A percentile compares a stretch with the other conserved stretches of the same genome.
These are phyloP conservation scores for Podaxis sp. DNA, from an alignment of 768 basidiomycete species.

Conservation along the genomic window DNA sequence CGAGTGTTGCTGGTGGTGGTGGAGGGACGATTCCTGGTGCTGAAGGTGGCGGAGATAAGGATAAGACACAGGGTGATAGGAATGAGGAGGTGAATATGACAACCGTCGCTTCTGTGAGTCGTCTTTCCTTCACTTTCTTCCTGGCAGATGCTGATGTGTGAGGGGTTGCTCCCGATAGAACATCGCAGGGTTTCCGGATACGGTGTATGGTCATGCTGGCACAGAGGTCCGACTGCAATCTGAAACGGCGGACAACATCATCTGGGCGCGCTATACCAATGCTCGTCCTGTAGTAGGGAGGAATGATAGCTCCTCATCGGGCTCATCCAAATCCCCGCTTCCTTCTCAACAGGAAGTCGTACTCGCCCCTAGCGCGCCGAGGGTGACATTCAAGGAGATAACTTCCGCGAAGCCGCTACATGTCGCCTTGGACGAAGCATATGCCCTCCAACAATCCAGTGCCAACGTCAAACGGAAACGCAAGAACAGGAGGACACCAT, in stretches of 20 bases:
- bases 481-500: neutral
- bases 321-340: neutral
- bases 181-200: conserved; percentile 52
- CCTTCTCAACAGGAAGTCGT: neutral
- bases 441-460: conserved; percentile 6
- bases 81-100: conserved; percentile 33
- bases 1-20: neutral
- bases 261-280: conserved; percentile 62
- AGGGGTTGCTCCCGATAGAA: conserved; percentile 18
- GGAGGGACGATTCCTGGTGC: conserved; percentile 18
- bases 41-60: conserved; percentile 20
- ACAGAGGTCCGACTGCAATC: conserved; percentile 70
- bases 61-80: conserved; percentile 16
- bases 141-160: neutral
- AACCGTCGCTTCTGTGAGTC: conserved; percentile 47
- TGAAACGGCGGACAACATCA: conserved; percentile 78
- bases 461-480: conserved; percentile 5
- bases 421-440: conserved; percentile 46
- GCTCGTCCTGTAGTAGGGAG: neutral
- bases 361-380: conserved; percentile 35
- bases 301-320: neutral
- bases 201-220: conserved; percentile 60
- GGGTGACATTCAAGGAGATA: conserved; percentile 59
- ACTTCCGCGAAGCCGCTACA: conserved; percentile 58
- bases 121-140: neutral